A percentile compares a stretch with the other conserved stretches of the same genome.
Evolutionary conservation across 2,329 filamentous ascomycete genomes (phyloP).

Genomic region (Pseudocercospora cruenta): DNA sequence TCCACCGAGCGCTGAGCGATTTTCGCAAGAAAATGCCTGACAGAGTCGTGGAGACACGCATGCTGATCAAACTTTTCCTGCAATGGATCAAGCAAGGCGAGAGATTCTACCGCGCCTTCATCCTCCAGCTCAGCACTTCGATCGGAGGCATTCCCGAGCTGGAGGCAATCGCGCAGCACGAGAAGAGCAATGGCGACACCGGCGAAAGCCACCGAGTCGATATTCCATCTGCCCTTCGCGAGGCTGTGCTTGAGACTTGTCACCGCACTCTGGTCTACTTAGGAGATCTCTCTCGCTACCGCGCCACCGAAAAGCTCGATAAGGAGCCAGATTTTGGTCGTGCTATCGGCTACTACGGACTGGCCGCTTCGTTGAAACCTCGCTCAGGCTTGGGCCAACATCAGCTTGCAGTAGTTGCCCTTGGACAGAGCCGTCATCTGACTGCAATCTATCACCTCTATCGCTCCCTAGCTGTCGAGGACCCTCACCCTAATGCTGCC

Average conservation of each 20-base stretch:
- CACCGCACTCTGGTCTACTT: slow-evolving; percentile 83
- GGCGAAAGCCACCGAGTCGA: slow-evolving; percentile 32
- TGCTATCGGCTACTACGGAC: slow-evolving; percentile 79
- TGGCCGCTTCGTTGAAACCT: slow-evolving; percentile 79
- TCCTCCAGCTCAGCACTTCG: slow-evolving; percentile 71
- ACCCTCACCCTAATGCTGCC: slow-evolving; percentile 74
- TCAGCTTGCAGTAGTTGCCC: slow-evolving; percentile 84
- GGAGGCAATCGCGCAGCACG: slow-evolving; percentile 55
- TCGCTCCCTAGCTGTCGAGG: slow-evolving; percentile 73
- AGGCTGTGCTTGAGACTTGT: slow-evolving; percentile 71
- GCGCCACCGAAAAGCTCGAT: slow-evolving; percentile 70
- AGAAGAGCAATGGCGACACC: slow-evolving; percentile 28
- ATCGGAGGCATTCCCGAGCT: slow-evolving; percentile 62
- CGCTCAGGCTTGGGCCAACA: slow-evolving; percentile 82
- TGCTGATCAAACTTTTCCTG: slow-evolving; percentile 78
- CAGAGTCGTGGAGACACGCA: slow-evolving; percentile 68
- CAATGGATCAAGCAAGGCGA: slow-evolving; percentile 86
- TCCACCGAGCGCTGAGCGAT: slow-evolving; percentile 66
- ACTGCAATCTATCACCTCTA: slow-evolving; percentile 89
- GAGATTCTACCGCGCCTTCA: slow-evolving; percentile 84
- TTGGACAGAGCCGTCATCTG: slow-evolving; percentile 77
- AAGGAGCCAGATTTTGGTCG: slow-evolving; percentile 77
- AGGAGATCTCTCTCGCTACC: slow-evolving; percentile 88
- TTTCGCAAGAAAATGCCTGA: slow-evolving; percentile 56
- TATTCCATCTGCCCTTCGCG: slow-evolving; percentile 51